Base-by-base conservation (phyloP, 371 early-diverging fungal species). In the Syncephalastrum racemosum region DNA sequence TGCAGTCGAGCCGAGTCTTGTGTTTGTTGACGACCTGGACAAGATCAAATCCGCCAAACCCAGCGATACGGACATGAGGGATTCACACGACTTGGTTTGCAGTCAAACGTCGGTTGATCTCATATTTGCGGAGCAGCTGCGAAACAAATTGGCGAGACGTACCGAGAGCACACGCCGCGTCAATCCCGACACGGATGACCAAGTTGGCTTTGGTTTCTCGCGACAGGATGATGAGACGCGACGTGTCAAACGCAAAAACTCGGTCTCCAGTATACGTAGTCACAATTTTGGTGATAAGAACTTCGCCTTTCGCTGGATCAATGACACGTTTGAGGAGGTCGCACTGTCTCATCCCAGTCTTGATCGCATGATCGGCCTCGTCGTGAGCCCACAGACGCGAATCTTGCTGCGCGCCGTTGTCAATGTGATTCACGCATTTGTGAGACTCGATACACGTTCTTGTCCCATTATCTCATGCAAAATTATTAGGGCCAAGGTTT, bases 401-500 rank as follows among this genome's bases (percentile, higher is more conserved):
- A 73, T 66, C 10, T 51, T 79, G 23, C 50, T 79, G 19, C 71
- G 79, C 23, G 79, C 76, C 41, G 79, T 79, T 1, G 72, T 75
- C 45, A 75, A 75, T 51, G 66, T 79, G 56, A 64, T 67, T 39
- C 73, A 70, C 41, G 79, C 75, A 16, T 79, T 79, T 68, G 76
- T 76, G 63, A 55, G 61, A 62, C 6, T 22, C 2, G 36, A 8
- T 2, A 31, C 10, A 31, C 10, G 2, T 53, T 42, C 16, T 19
- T 23, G n/a, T 46, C 5, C 48, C 42, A 7, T 46, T 12, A 23
- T 58, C 4, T 53, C n/a, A 46, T 31, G 53, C 18, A 15, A 19
- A n/a, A 14, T 31, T 10, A 18, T 51, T 60, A 75, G 81, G 83
- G 86, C 23, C 91, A 92, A 72, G 93, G 92, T 12, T 84, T 92